Evolutionary conservation across 371 early-diverging fungal species (phyloP), one percentile per base, ranked within the genome.

Genomic region (Blakeslea trispora): DNA sequence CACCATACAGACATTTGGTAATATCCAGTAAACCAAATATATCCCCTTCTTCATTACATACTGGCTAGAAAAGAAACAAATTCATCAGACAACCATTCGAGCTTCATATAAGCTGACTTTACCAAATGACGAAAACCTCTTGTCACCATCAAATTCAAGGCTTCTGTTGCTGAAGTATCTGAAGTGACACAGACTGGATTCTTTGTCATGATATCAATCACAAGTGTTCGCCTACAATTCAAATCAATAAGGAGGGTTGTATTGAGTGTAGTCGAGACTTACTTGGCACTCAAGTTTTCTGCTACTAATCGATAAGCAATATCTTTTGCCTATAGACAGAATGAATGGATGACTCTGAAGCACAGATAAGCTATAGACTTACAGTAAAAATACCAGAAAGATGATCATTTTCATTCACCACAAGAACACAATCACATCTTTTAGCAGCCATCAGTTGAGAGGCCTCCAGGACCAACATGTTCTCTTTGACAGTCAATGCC

Each of bases 361-460:
- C n/a, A n/a, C n/a, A n/a, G n/a, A n/a, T n/a, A n/a, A 24, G 8
- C 24, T 5, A 58, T 13, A 19, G 6, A 39, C 55, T 54, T 66
- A 75, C 77, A 15, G 98, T 98, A 65, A 98, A 89, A 65, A 98
- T 98, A 48, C 98, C 98, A 15, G 89, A 83, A 55, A 98, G 81
- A 54, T 92, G 91, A 61, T 95, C 93, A 31, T 96, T 90, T 31
- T 86, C 83, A 69, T 94, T 90, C n/a, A 95, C 91, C 15, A 93
- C 93, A 11, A 96, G 77, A 51, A 90, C 93, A 63, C 95, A 94
- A 71, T 98, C 97, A 17, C 91, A 88, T n/a, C 97, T 82, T 72
- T 95, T 96, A 34, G 97, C 97, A n/a, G 98, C 95, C 97, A 98
- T 96, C 42, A 95, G 81, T 73, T 94, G 97, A 18, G 97, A 91